Evolutionary conservation across 371 early-diverging fungal species (phyloP).

Genomic region (Mortierella sp.): DNA sequence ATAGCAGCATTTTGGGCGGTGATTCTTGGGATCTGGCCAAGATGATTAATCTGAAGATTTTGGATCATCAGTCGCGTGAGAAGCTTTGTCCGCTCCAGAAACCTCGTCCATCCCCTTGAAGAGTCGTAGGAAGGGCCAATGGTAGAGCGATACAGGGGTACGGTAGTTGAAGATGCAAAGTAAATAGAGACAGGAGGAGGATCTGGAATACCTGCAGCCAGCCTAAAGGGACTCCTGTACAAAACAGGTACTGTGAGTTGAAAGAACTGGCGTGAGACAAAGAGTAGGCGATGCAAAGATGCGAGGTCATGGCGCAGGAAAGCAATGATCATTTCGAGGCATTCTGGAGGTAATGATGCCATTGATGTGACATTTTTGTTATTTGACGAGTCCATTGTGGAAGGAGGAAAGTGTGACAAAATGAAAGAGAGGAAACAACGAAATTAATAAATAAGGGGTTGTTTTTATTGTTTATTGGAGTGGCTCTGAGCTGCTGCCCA

Average conservation of each 20-base stretch:
- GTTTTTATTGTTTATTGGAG: slow-evolving; percentile 1
- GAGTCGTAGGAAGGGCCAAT: not conserved
- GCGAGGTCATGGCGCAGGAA: slow-evolving; percentile 28
- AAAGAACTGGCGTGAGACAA: slow-evolving; percentile 41
- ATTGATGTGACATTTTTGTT: not conserved
- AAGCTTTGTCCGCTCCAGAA: slow-evolving; percentile 23
- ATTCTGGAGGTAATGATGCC: slow-evolving; percentile 32
- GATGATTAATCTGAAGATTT: slow-evolving; percentile 21
- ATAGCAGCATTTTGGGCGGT: not conserved
- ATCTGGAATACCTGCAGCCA: slow-evolving; percentile 17
- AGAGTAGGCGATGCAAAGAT: slow-evolving; percentile 29
- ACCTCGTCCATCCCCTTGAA: slow-evolving; percentile 10
- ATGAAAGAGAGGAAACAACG: not conserved
- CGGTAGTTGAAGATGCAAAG: not conserved
- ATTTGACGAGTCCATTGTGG: slow-evolving; percentile 2
- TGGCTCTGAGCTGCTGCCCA: slow-evolving; percentile 5
- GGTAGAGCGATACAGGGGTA: not conserved
- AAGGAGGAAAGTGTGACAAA: too few species aligned
- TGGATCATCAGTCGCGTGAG: slow-evolving; percentile 27
- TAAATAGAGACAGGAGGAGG: not conserved
- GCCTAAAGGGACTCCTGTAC: slow-evolving; percentile 44
- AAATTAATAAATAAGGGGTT: not conserved
- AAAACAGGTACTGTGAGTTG: slow-evolving; percentile 40
- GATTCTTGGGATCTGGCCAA: not conserved
- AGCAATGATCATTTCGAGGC: slow-evolving; percentile 45